Evolutionary conservation across 164 flowering plant species (phyloP), one percentile per base, ranked within the genome.

Genomic region (Stephania yunnanensis): DNA sequence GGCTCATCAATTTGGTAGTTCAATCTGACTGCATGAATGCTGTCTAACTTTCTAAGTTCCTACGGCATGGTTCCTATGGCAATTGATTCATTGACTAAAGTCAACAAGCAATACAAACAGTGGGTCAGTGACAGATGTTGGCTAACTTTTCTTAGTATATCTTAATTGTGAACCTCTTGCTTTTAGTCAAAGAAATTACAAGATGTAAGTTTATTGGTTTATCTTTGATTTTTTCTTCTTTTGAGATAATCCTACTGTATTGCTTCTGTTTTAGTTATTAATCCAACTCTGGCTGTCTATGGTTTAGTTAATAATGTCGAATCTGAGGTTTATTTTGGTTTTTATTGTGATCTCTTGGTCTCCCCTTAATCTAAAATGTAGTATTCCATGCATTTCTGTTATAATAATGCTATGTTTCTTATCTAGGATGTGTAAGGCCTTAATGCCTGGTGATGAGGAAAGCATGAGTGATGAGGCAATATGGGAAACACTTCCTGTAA

Each of bases 401-500:
- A 8, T 75, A n/a, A 8, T 64, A 13, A 69, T 46, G 74, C 75
- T 71, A 7, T 30, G 48, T 30, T 77, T 71, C 70, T 70, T 68
- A 71, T 76, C 25, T 80, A 95, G 99, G 84, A 93, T 95, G 97
- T 95, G 99, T 78, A 86, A 87, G 85, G 94, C 99, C 73, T 76
- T 93, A 78, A 89, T 95, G 90, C 99, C 99, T 19, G 99, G 97
- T 64, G 99, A 95, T 83, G 95, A 93, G 67, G 97, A 93, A 79
- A 89, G 87, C 92, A 84, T 93, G 86, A 89, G 83, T 83, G 95
- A 93, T 83, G 97, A 93, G 78, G 91, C 91, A 66, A 89, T 95
- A 84, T 91, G 97, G 99, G 99, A 95, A 80, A 89, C 95, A 22
- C 95, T 95, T 79, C 99, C 99, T 75, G 99, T 95, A 86, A 87